A percentile compares a stretch with the other conserved stretches of the same genome.
Conservation (phyloP, 768 basidiomycete species). For the Udeniomyces megalosporus region DNA sequence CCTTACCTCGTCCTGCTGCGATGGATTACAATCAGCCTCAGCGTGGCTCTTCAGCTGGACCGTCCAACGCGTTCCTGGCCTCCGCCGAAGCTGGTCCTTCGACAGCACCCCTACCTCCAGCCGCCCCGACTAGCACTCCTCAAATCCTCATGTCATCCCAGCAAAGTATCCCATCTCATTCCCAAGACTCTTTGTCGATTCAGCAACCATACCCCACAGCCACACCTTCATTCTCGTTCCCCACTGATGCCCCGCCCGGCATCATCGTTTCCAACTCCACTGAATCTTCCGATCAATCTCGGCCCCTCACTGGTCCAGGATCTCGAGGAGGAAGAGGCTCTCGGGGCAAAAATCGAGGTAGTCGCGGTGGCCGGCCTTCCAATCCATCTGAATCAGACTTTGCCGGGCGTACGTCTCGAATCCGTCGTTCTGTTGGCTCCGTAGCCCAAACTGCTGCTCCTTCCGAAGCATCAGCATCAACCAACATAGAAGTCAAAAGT, state of each 20-base stretch:
- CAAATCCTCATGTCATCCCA: too few species aligned
- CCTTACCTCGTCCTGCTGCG: not conserved
- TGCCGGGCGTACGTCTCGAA: not conserved
- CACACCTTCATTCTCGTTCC: too few species aligned
- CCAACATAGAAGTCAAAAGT: not conserved
- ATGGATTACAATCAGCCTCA: not conserved
- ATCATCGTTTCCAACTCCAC: not conserved
- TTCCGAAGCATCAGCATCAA: not conserved
- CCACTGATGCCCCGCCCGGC: too few species aligned
- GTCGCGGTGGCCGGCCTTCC: not conserved
- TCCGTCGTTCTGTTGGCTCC: not conserved
- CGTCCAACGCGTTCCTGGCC: not conserved
- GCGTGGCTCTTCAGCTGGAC: not conserved
- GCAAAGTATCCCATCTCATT: too few species aligned
- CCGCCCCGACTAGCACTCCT: too few species aligned
- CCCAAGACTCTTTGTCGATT: too few species aligned
- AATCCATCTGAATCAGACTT: not conserved
- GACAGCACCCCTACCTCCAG: too few species aligned
- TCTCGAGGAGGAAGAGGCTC: slow-evolving; percentile 18
- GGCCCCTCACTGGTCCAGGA: slow-evolving; percentile 13
- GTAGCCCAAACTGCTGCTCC: not conserved
- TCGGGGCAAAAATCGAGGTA: slow-evolving; percentile 16
- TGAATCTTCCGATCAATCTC: not conserved
- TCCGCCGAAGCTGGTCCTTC: slow-evolving; percentile 1
- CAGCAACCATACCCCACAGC: too few species aligned